Percentiles rank a stretch among this genome's conserved stretches.
Evolutionary conservation across 352 stramenopile species (phyloP).

Genomic region (Lagenidium sp.): DNA sequence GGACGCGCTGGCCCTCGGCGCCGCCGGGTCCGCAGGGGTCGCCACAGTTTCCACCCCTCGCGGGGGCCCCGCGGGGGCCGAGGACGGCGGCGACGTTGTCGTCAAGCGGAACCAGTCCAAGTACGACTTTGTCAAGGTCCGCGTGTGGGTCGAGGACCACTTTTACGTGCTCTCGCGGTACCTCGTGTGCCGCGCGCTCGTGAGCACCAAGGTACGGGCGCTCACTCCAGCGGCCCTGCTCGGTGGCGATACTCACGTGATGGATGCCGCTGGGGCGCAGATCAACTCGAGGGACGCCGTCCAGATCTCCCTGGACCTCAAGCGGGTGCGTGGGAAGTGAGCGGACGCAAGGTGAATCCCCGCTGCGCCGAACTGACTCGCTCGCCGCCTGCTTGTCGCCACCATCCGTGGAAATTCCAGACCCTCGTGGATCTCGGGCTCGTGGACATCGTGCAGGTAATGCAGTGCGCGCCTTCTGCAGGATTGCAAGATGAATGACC

Average conservation of each 20-base stretch:
- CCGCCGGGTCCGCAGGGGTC: conserved; percentile 15
- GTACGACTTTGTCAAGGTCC: conserved; percentile 88
- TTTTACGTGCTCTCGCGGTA: conserved; percentile 86
- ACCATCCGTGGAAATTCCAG: conserved; percentile 15
- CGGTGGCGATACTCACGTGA: too few relatives aligned
- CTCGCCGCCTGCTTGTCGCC: neutral
- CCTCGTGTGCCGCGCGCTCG: conserved; percentile 71
- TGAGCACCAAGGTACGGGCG: conserved; percentile 74
- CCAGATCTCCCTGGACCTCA: conserved; percentile 84
- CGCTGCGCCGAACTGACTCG: too few relatives aligned
- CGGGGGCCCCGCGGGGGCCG: too few relatives aligned
- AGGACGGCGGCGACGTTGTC: conserved; percentile 26
- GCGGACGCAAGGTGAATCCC: too few relatives aligned
- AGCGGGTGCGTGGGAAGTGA: conserved; percentile 62
- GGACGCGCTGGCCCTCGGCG: too few relatives aligned
- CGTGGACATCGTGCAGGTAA: conserved; percentile 74
- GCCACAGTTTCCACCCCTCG: too few relatives aligned
- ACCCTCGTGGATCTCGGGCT: conserved; percentile 81
- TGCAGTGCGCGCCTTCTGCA: neutral
- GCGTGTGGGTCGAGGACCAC: conserved; percentile 85
- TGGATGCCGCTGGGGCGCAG: conserved; percentile 21
- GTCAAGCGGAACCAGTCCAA: conserved; percentile 85
- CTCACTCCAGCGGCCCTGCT: too few relatives aligned
- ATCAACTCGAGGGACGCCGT: conserved; percentile 82
- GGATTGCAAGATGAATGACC: neutral